Conservation (phyloP, 768 basidiomycete genomes). For the Lentinus brumalis region DNA sequence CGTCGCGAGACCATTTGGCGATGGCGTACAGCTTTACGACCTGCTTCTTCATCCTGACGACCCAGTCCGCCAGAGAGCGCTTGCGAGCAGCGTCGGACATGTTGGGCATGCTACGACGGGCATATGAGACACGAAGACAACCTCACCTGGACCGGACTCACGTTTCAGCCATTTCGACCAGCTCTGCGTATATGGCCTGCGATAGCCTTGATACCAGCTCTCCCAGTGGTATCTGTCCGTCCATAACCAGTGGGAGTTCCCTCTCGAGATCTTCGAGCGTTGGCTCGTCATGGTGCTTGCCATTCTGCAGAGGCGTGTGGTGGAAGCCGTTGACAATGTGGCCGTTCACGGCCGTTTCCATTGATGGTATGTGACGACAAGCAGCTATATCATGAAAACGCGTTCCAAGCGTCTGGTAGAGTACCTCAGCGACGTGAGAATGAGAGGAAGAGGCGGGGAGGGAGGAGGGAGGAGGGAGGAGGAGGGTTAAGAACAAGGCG, state of each 20-base stretch:
- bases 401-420: not conserved
- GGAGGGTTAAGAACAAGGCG: no score
- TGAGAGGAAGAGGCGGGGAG: not conserved
- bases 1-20: constrained; percentile 85
- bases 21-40: constrained; percentile 88
- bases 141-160: constrained; percentile 39
- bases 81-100: constrained; percentile 84
- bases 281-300: constrained; percentile 27
- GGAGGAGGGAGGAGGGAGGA: not conserved
- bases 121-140: not conserved
- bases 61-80: constrained; percentile 83
- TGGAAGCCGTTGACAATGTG: constrained; percentile 11
- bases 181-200: constrained; percentile 80
- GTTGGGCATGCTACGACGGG: constrained; percentile 55
- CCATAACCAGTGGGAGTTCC: constrained; percentile 72
- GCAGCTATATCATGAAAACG: not conserved
- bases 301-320: constrained; percentile 8
- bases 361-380: not conserved
- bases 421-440: not conserved
- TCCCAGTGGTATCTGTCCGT: constrained; percentile 73
- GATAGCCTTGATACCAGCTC: constrained; percentile 76
- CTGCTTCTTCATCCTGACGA: constrained; percentile 88
- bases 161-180: constrained; percentile 87
- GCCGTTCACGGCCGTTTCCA: constrained; percentile 22
- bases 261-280: constrained; percentile 61